These are phyloP conservation scores for Phytophthora podocarpi DNA, from an alignment of 352 stramenopile species.

Conservation along the genomic window DNA sequence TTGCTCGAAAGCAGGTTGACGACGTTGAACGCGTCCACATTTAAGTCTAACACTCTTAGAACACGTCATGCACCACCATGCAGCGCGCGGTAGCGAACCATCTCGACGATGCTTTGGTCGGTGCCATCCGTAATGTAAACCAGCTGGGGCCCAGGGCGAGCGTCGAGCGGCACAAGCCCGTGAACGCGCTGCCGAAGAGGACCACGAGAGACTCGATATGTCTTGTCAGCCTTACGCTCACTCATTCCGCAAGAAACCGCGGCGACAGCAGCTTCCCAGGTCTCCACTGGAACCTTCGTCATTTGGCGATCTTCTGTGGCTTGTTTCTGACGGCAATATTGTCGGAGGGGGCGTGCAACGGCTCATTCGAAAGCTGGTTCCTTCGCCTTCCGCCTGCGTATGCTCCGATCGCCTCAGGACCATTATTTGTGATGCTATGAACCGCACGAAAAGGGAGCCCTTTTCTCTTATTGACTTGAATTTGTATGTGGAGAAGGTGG, in stretches of 20 bases:
- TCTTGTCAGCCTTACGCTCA: constrained; percentile 1
- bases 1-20: not conserved
- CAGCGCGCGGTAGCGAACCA: not conserved
- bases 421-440: not conserved
- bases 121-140: constrained; percentile 10
- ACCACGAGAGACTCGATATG: not conserved
- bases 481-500: constrained; percentile 15
- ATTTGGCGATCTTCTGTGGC: no score
- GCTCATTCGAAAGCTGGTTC: no score
- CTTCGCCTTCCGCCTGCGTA: no score
- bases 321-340: no score
- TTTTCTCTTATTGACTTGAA: constrained; percentile 11
- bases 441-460: not conserved
- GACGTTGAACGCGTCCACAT: constrained; percentile 5
- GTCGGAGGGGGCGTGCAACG: no score
- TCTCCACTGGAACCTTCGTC: no score
- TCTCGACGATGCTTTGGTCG: constrained; percentile 4
- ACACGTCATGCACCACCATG: not conserved
- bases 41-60: not conserved
- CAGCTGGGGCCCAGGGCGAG: not conserved
- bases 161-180: constrained; percentile 1
- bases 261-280: no score
- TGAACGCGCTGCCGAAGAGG: not conserved
- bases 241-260: not conserved
- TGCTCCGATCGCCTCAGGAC: no score